Base-by-base conservation (phyloP, 345 rosid genomes). In the Rhizophora apiculata region DNA sequence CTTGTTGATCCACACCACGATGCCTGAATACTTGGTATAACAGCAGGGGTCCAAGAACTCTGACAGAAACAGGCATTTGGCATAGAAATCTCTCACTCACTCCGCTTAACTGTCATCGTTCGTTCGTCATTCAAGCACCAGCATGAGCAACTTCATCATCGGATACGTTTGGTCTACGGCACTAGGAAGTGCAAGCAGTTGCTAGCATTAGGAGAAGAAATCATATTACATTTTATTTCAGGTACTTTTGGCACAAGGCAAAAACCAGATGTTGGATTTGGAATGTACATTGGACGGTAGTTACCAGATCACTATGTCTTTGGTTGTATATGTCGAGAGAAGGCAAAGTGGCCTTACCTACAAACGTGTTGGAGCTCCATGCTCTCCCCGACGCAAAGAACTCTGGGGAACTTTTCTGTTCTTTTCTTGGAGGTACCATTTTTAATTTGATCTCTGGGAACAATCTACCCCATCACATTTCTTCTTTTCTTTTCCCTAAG, bases 331-430 rank as follows among this genome's bases (percentile, higher is more conserved):
- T 91, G 68, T 86, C 94, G 13, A 81, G 76, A 46, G 64, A 68
- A 54, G 94, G 89, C 30, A 82, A 82, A 66, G 80, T 89, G 37
- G 91, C 89, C 62, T 79, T 89, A 37, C 85, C 86, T 16, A 86
- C 91, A 46, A 89, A 85, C 68, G 91, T 89, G 31, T 74, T 85
- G 79, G 94, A 89, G 86, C 84, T 83, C 64, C 87, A 89, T 34
- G 32, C 72, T 5, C 74, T 71, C 4, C 88, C 80, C 0, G 73
- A 86, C 26, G 91, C 89, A 0, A 85, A 77, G 77, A 83, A 79
- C 82, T 80, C 0, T 24, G 24, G 24, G 24, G 24, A 24, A 24
- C 24, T 1, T 24, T 24, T 24, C 24, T 24, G 24, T 24, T 24
- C 86, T 79, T 74, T 86, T 89, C 85, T 73, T 89, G 54, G 69